Base-by-base conservation (phyloP, 2,329 filamentous ascomycete genomes). In the Talaromyces sp. region DNA sequence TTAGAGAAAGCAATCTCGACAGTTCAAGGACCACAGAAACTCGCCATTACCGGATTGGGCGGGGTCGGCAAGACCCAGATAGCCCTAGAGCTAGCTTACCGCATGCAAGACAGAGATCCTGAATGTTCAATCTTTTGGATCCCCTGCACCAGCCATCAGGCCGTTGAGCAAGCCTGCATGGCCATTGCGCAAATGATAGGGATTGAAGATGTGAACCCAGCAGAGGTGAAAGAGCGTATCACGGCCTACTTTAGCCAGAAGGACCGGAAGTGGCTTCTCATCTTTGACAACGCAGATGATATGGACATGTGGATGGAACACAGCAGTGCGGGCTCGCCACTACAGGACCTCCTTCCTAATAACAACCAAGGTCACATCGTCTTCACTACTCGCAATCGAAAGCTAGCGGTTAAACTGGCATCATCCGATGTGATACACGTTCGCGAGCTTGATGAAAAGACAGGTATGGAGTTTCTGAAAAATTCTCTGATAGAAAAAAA, bases 261-360 rank as follows among this genome's bases (percentile, higher is more conserved):
- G 1, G 63, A 13, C n/a, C 45, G 63, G 43, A 63, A 60, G 38
- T 72, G 71, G 70, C 61, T 72, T 13, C 38, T 72, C 4, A 68
- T 72, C 60, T 56, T 71, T 36, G 70, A 72, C 27, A 72, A 70
- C 63, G 70, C 69, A 15, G 71, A 72, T 63, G 69, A 72, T 60
- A 58, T 63, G 6, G 68, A 71, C 27, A 62, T 71, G 49, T 67
- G 63, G 27, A 70, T 45, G n/a, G 25, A 40, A 27, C 6, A 3
- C 15, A 25, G 61, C 29, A 62, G 11, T 47, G 54, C 71, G 4
- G 67, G 70, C 31, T 31, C 64, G 15, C 25, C 58, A 10, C 45
- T 71, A 1, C 60, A 64, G 27, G 19, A 58, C 8, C 67, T 67
- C 38, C 47, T 74, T 11, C 71, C 72, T 29, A 53, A 60, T 19